Evolutionary conservation across 192 early-diverging fungal genomes (phyloP).

Genomic region (Radiomyces spectabilis): DNA sequence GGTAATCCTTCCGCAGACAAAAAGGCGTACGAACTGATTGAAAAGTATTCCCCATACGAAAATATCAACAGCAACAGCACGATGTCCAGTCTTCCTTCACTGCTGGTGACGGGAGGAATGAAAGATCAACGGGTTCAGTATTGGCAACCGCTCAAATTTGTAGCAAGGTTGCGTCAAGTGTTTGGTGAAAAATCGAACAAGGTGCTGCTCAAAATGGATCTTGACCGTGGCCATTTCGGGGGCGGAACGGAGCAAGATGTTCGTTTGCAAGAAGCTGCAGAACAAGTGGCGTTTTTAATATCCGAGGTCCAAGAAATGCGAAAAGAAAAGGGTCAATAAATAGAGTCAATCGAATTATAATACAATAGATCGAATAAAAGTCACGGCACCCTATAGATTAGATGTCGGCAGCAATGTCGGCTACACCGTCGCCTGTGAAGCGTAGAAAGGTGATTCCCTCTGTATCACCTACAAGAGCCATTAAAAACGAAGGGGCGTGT

Average conservation of each 20-base stretch:
- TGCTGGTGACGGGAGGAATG: slow-evolving; percentile 71
- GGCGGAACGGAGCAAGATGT: slow-evolving; percentile 35
- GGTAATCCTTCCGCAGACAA: slow-evolving; percentile 53
- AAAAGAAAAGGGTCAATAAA: too few relatives aligned
- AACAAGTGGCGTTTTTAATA: slow-evolving; percentile 46
- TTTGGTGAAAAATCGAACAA: slow-evolving; percentile 14
- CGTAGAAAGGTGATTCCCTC: slow-evolving; percentile 15
- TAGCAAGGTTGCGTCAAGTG: slow-evolving; percentile 55
- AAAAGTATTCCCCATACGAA: slow-evolving; percentile 64
- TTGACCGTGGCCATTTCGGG: slow-evolving; percentile 48
- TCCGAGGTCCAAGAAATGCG: slow-evolving; percentile 38
- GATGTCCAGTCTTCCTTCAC: slow-evolving; percentile 35
- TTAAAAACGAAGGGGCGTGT: slow-evolving; percentile 1
- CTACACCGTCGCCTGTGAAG: slow-evolving; percentile 10
- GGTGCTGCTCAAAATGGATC: slow-evolving; percentile 37
- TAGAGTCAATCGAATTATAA: too few relatives aligned
- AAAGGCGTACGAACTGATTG: slow-evolving; percentile 47
- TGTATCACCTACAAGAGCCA: slow-evolving; percentile 9
- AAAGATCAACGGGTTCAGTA: slow-evolving; percentile 74
- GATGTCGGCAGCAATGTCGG: not conserved
- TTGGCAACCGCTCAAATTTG: slow-evolving; percentile 85
- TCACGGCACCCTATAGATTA: too few relatives aligned
- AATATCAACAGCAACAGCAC: slow-evolving; percentile 30
- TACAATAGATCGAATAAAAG: too few relatives aligned
- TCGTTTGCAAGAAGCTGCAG: slow-evolving; percentile 39